A percentile compares a stretch with the other conserved stretches of the same genome.
Conservation (phyloP, 768 basidiomycete genomes). For the Xerocomellus dryophilus region DNA sequence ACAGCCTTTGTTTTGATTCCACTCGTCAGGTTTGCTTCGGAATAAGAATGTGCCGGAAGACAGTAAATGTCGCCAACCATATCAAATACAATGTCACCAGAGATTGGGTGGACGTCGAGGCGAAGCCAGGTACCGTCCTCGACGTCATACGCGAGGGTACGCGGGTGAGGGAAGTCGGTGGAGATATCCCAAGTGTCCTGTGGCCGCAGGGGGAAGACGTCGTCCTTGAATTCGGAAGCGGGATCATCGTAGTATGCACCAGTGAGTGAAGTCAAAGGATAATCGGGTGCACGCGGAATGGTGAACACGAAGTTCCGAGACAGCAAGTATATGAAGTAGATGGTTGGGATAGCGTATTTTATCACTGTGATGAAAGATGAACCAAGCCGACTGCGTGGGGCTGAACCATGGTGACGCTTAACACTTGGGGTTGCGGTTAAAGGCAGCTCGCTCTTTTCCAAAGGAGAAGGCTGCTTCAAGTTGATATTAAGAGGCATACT, state of each 20-base stretch:
- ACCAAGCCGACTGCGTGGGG: neutral
- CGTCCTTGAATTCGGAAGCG: conserved; percentile 44
- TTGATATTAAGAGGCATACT: conserved; percentile 11
- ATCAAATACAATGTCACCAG: conserved; percentile 71
- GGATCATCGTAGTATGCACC: conserved; percentile 29
- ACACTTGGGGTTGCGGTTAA: conserved; percentile 1
- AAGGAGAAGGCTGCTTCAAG: conserved; percentile 9
- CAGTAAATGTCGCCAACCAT: conserved; percentile 76
- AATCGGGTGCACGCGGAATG: neutral
- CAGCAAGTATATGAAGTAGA: conserved; percentile 21
- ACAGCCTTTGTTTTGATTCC: conserved; percentile 42
- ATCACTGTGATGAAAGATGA: conserved; percentile 10
- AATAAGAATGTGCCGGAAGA: conserved; percentile 46
- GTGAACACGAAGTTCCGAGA: conserved; percentile 8
- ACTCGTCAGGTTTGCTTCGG: conserved; percentile 24
- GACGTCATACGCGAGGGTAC: conserved; percentile 64
- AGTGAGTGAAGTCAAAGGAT: conserved; percentile 5
- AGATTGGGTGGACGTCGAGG: conserved; percentile 66
- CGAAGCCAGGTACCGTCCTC: conserved; percentile 74
- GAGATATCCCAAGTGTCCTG: conserved; percentile 66
- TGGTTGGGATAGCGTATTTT: conserved; percentile 18
- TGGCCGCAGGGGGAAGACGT: conserved; percentile 62
- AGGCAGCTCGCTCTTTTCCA: conserved; percentile 22
- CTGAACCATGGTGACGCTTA: neutral
- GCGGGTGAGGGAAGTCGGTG: conserved; percentile 67